phyloP scores from a whole-genome alignment of 1,284 basidiomycete species.

The Moniliophthora roreri region DNA sequence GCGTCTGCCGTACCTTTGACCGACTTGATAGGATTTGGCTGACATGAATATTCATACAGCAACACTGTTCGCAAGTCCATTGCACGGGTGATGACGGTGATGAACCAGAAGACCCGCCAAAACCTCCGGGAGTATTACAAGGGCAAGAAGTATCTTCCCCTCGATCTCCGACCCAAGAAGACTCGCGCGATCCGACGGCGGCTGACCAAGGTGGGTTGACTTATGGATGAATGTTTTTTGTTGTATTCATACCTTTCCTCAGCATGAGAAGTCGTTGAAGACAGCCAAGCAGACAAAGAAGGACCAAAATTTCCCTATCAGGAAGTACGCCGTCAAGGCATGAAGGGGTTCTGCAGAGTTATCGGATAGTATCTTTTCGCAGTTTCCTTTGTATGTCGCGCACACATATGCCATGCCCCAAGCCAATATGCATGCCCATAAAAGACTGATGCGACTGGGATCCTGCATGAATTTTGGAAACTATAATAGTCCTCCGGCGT shows the following conservation, averaged over 20 bases:
- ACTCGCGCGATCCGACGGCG: slow-evolving; percentile 98
- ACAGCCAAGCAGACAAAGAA: slow-evolving; percentile 93
- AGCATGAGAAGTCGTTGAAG: slow-evolving; percentile 83
- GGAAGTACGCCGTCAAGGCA: slow-evolving; percentile 87
- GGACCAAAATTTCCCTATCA: slow-evolving; percentile 87
- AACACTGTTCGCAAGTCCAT: slow-evolving; percentile 98
- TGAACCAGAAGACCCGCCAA: slow-evolving; percentile 97
- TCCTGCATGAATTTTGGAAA: not conserved
- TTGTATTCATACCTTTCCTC: slow-evolving; percentile 18
- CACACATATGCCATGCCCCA: slow-evolving; percentile 2
- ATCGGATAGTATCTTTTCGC: slow-evolving; percentile 18
- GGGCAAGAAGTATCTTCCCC: slow-evolving; percentile 94
- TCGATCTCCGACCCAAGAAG: slow-evolving; percentile 98
- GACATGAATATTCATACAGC: slow-evolving; percentile 43
- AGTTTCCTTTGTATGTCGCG: slow-evolving; percentile 24
- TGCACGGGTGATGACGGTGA: slow-evolving; percentile 97
- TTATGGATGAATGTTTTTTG: slow-evolving; percentile 1
- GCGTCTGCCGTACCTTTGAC: slow-evolving; percentile 33
- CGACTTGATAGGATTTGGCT: slow-evolving; percentile 12
- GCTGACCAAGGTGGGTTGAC: slow-evolving; percentile 75
- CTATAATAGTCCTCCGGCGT: not conserved
- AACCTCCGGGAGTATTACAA: slow-evolving; percentile 99
- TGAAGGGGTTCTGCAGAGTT: slow-evolving; percentile 36
- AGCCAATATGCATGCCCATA: not conserved
- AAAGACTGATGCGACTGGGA: not conserved